phyloP scores from a whole-genome alignment of 192 early-diverging fungal species.

The Jimgerdemannia lactiflua region DNA sequence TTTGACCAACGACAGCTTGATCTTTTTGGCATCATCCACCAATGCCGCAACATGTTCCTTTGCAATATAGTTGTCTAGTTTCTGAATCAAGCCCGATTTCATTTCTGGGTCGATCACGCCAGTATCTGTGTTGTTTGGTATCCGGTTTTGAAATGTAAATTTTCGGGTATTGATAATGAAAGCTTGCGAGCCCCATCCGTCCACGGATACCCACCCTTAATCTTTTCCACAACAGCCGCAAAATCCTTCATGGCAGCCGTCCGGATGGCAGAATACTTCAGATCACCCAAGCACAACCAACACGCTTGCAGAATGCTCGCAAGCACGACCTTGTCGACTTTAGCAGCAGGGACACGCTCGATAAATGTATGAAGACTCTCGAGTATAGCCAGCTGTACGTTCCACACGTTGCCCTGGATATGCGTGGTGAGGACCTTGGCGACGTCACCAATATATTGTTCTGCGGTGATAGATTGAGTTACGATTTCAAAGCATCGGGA shows the following conservation, averaged over 20 bases:
- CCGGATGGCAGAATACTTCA: slow-evolving; percentile 63
- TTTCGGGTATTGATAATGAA: too few relatives aligned
- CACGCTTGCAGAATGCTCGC: slow-evolving; percentile 39
- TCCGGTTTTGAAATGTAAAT: slow-evolving; percentile 4
- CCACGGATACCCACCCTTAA: slow-evolving; percentile 27
- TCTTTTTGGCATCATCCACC: slow-evolving; percentile 10
- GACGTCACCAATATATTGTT: slow-evolving; percentile 41
- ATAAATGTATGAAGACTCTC: slow-evolving; percentile 62
- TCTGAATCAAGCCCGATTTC: slow-evolving; percentile 4
- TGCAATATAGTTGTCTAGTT: slow-evolving; percentile 4
- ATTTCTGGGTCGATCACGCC: not conserved
- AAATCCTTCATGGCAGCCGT: slow-evolving; percentile 51
- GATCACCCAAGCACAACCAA: slow-evolving; percentile 46
- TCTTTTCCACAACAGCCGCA: slow-evolving; percentile 28
- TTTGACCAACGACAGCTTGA: not conserved
- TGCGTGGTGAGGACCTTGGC: slow-evolving; percentile 40
- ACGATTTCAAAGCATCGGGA: not conserved
- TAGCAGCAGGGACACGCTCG: slow-evolving; percentile 13
- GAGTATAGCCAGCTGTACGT: slow-evolving; percentile 70
- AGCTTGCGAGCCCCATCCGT: too few relatives aligned
- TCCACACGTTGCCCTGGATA: slow-evolving; percentile 77
- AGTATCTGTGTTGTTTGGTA: slow-evolving; percentile 6
- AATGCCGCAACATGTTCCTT: slow-evolving; percentile 8
- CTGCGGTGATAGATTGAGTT: slow-evolving; percentile 10
- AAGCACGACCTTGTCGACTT: slow-evolving; percentile 22